Evolutionary conservation across 176 grass and related monocot species (phyloP).

Genomic region (Panicum miliaceum): DNA sequence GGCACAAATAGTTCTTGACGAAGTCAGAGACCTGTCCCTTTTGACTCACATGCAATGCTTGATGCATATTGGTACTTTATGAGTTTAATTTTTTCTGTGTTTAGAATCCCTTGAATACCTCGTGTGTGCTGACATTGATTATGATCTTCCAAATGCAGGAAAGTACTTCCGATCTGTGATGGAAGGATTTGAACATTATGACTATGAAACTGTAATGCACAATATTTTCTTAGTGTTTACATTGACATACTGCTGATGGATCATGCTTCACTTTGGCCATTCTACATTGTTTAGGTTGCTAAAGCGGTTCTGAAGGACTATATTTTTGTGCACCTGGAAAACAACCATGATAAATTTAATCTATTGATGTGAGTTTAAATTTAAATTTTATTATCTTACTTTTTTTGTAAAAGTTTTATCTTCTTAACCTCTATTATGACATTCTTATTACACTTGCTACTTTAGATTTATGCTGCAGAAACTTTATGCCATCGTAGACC

Average conservation of each 20-base stretch:
- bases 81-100: constrained; percentile 37
- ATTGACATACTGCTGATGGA: constrained; percentile 43
- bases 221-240: constrained; percentile 43
- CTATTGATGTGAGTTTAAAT: constrained; percentile 76
- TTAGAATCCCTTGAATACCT: constrained; percentile 36
- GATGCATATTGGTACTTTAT: constrained; percentile 78
- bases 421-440: constrained; percentile 22
- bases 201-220: constrained; percentile 68
- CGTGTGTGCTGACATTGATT: constrained; percentile 23
- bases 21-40: constrained; percentile 77
- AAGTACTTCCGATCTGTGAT: constrained; percentile 87
- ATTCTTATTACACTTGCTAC: constrained; percentile 40
- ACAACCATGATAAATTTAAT: constrained; percentile 89
- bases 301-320: constrained; percentile 87
- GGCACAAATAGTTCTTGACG: constrained; percentile 93
- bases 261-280: constrained; percentile 28
- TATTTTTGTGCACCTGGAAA: constrained; percentile 78
- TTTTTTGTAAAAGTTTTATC: constrained; percentile 32
- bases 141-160: constrained; percentile 61
- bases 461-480: constrained; percentile 99
- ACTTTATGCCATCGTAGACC: constrained; percentile 91
- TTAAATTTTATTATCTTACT: neutral
- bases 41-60: constrained; percentile 82
- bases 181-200: constrained; percentile 82
- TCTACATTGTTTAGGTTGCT: constrained; percentile 74